Evolutionary conservation across 2,329 filamentous ascomycete species (phyloP).

Genomic region (Diaporthe aspalathi): DNA sequence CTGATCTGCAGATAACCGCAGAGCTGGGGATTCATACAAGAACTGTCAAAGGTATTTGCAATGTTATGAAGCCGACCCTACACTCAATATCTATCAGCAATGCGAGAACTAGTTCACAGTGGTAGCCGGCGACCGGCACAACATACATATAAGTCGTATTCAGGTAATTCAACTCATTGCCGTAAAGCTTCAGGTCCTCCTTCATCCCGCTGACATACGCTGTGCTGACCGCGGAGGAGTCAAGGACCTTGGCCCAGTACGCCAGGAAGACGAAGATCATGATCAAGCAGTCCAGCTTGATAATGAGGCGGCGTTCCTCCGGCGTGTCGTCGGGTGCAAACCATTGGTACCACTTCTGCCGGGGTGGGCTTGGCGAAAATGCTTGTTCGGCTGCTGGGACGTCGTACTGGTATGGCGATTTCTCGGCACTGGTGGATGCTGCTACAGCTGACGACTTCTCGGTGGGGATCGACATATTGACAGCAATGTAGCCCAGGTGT

Average conservation of each 20-base stretch:
- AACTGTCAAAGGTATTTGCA: conserved; percentile 7
- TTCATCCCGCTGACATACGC: conserved; percentile 27
- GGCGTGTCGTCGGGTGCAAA: conserved; percentile 40
- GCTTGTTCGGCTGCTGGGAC: background rate
- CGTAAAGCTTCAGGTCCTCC: conserved; percentile 29
- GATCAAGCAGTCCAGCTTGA: conserved; percentile 51
- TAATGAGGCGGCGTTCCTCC: conserved; percentile 48
- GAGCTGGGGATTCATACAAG: background rate
- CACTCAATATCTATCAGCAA: background rate
- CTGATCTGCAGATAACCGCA: no score
- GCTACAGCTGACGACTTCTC: background rate
- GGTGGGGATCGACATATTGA: background rate
- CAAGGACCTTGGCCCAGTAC: conserved; percentile 54
- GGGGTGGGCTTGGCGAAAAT: conserved; percentile 18
- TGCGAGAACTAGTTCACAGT: rapidly evolving
- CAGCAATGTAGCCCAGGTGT: background rate
- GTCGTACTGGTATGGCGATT: background rate
- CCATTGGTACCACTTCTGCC: conserved; percentile 19
- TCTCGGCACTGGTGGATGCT: background rate
- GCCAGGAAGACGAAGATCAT: conserved; percentile 51
- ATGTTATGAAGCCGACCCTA: conserved; percentile 13
- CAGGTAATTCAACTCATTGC: conserved; percentile 17
- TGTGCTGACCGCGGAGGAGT: conserved; percentile 45
- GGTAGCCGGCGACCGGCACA: background rate
- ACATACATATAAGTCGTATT: conserved; percentile 3